Evolutionary conservation across 2,329 filamentous ascomycete species (phyloP).

Genomic region (Pseudogymnoascus sp.): DNA sequence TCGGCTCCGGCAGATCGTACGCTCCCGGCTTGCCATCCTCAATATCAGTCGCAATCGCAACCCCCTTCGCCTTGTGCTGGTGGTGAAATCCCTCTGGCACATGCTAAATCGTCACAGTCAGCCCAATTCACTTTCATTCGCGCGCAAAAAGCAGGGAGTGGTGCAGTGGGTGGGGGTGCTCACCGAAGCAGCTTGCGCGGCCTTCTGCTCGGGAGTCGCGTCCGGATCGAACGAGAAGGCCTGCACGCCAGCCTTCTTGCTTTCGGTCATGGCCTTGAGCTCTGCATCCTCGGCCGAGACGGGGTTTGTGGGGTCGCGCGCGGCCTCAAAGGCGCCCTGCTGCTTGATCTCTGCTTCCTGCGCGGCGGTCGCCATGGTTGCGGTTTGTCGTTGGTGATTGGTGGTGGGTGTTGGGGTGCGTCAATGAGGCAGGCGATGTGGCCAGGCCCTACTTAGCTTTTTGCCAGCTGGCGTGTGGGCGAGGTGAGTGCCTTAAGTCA

Average conservation of each 20-base stretch:
- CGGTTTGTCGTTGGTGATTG: background rate
- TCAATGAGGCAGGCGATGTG: background rate
- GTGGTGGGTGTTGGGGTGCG: background rate
- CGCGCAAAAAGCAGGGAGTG: background rate
- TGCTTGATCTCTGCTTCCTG: constrained; percentile 62
- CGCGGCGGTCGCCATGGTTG: constrained; percentile 18
- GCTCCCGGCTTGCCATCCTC: constrained; percentile 60
- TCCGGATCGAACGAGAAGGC: constrained; percentile 84
- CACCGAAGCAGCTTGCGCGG: constrained; percentile 68
- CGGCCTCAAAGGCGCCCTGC: constrained; percentile 71
- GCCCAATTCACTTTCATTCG: background rate
- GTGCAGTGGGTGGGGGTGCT: constrained; percentile 31
- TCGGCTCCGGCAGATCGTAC: constrained; percentile 70
- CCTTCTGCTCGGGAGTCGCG: constrained; percentile 76
- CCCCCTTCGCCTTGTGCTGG: constrained; percentile 51
- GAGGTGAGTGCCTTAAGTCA: background rate
- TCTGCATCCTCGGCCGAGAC: constrained; percentile 66
- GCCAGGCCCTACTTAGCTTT: background rate
- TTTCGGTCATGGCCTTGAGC: constrained; percentile 66
- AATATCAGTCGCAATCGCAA: constrained; percentile 70
- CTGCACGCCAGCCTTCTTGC: constrained; percentile 66
- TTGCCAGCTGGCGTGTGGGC: background rate
- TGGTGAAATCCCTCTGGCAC: constrained; percentile 57
- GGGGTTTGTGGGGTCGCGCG: constrained; percentile 59
- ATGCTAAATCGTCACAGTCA: constrained; percentile 36